These are phyloP conservation scores for Cornus controversa DNA, from an alignment of 148 eudicot species.

Conservation along the genomic window DNA sequence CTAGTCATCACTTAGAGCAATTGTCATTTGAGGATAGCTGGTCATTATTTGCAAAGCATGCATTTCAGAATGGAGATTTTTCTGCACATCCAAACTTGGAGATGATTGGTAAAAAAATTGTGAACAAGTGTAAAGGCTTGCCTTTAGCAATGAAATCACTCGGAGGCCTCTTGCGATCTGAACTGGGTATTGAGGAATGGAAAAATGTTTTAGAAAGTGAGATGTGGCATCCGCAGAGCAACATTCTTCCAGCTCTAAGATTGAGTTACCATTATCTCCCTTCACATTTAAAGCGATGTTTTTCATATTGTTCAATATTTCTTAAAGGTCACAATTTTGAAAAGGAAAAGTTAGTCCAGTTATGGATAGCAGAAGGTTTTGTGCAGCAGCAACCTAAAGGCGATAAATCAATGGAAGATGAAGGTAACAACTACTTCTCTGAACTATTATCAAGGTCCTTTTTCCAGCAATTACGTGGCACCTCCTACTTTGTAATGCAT, in stretches of 20 bases:
- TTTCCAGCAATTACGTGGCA: neutral
- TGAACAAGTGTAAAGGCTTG: constrained; percentile 20
- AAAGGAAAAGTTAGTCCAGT: constrained; percentile 5
- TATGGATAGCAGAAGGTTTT: constrained; percentile 30
- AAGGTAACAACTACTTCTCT: neutral
- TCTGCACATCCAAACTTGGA: neutral
- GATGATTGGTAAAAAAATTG: constrained; percentile 12
- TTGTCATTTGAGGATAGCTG: neutral
- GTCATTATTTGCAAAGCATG: neutral
- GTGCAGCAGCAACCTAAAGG: neutral
- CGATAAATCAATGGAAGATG: neutral
- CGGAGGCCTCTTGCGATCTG: constrained; percentile 19
- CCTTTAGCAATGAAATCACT: constrained; percentile 30
- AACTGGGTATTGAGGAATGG: constrained; percentile 11
- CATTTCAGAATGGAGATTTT: neutral
- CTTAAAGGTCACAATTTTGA: constrained; percentile 25
- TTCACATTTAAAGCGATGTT: constrained; percentile 19
- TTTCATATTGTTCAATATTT: constrained; percentile 27
- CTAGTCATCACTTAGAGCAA: neutral
- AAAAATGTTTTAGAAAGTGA: neutral
- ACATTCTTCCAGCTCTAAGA: constrained; percentile 17
- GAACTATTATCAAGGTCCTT: neutral
- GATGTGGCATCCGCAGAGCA: too few species aligned
- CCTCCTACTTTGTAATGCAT: neutral
- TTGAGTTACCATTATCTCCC: constrained; percentile 29